phyloP scores from a whole-genome alignment of 2,329 filamentous ascomycete genomes.

The Decorospora gaudefroyi region DNA sequence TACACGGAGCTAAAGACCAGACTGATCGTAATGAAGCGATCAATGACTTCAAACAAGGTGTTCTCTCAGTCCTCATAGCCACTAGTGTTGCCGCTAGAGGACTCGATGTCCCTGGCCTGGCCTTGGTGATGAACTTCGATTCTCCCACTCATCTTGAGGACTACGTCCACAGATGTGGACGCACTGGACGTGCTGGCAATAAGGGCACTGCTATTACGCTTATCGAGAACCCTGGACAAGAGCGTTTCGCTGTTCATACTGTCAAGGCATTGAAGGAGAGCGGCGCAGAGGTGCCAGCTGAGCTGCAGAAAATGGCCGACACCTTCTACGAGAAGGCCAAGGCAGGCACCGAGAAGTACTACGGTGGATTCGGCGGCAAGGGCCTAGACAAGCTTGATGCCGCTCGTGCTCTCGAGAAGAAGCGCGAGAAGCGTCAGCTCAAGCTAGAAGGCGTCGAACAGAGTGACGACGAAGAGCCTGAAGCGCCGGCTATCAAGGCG shows the following conservation, averaged over 20 bases:
- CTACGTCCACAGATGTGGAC: conserved; percentile 91
- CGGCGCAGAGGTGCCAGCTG: conserved; percentile 77
- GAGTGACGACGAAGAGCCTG: conserved; percentile 77
- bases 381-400: conserved; percentile 90
- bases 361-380: conserved; percentile 88
- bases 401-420: conserved; percentile 83
- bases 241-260: conserved; percentile 85
- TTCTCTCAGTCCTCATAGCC: conserved; percentile 86
- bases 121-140: conserved; percentile 94
- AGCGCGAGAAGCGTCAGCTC: conserved; percentile 74
- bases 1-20: conserved; percentile 73
- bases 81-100: conserved; percentile 95
- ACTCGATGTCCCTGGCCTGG: conserved; percentile 93
- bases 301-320: conserved; percentile 63
- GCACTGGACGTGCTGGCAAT: conserved; percentile 92
- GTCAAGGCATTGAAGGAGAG: conserved; percentile 92
- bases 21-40: conserved; percentile 44
- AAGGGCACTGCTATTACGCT: conserved; percentile 95
- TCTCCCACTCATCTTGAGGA: conserved; percentile 94
- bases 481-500: conserved; percentile 62
- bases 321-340: conserved; percentile 89
- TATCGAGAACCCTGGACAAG: conserved; percentile 87
- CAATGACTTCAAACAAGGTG: conserved; percentile 62
- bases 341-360: conserved; percentile 84
- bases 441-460: conserved; percentile 88